Base-by-base conservation (phyloP, 805 yeast genomes). In the Kodamaea kaohsiungensis region DNA sequence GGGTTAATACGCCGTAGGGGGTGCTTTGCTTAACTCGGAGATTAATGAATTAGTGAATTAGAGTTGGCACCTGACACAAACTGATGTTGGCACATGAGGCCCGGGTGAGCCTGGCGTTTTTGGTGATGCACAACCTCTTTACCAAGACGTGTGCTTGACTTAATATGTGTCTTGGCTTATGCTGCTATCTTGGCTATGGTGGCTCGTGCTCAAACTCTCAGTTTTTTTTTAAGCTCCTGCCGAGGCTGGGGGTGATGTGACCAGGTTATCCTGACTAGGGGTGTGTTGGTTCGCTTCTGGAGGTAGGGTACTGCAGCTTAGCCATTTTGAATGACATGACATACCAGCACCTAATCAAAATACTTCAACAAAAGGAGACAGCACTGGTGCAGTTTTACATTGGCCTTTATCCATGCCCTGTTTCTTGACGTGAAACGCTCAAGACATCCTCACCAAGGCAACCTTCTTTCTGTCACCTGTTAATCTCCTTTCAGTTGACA, bases 361-460 rank as follows among this genome's bases (percentile, higher is more conserved):
- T 22, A 22, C 25, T 22, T 22, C 25, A 22, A 22, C 6, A 22
- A 22, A 22, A 22, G 25, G 25, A 22, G 25, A 22, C 25, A 22
- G 25, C 25, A 22, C n/a, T n/a, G 25, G 25, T 22, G 25, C 25
- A 22, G 25, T 22, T 22, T 22, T 22, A 22, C 25, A 22, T 22
- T 4, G 25, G 25, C 35, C 5, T 5, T 38, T 38, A n/a, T 38
- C 42, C 42, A 38, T 17, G 19, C 45, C 25, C 19, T 40, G 17
- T 40, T 40, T 40, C 19, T 40, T 40, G 45, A 40, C 45, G 45
- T 40, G 45, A 40, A 40, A 40, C 45, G 45, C 17, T 40, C 35
- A 30, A 30, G 5, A 4, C 10, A 30, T 8, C 35, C 35, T 30
- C 35, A 30, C 35, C 35, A 9, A 8, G 10, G 35, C 35, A 30